Evolutionary conservation across 805 yeast genomes (phyloP).

Genomic region (Diddensiella caesifluorescens): DNA sequence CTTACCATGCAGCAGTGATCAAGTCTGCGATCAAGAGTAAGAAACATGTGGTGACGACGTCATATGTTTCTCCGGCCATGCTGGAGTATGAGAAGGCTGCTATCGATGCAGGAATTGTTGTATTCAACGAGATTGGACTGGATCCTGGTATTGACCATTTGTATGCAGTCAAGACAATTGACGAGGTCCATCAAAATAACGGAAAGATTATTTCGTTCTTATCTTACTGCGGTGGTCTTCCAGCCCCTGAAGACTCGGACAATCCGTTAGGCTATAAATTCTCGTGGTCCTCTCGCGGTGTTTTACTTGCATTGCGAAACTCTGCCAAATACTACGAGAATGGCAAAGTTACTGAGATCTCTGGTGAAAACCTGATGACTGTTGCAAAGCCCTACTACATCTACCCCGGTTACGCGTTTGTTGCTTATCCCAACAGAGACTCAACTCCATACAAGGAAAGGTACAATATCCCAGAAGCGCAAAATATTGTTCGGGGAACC

Average conservation of each 20-base stretch:
- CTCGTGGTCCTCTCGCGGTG: conserved; percentile 99
- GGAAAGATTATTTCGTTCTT: conserved; percentile 93
- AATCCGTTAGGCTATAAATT: conserved; percentile 98
- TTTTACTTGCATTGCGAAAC: conserved; percentile 89
- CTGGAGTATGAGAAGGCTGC: conserved; percentile 77
- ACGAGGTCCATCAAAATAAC: conserved; percentile 84
- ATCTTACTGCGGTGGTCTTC: conserved; percentile 98
- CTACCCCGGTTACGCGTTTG: conserved; percentile 93
- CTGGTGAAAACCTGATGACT: conserved; percentile 90
- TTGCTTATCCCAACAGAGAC: conserved; percentile 97
- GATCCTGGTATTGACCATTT: conserved; percentile 99
- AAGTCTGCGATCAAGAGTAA: conserved; percentile 86
- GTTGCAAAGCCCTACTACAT: conserved; percentile 92
- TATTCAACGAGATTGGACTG: conserved; percentile 97
- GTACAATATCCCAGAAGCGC: conserved; percentile 94
- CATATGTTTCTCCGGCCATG: conserved; percentile 93
- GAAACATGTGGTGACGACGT: conserved; percentile 89
- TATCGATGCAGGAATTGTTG: conserved; percentile 91
- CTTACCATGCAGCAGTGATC: conserved; percentile 87
- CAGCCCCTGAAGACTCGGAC: conserved; percentile 96
- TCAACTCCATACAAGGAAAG: conserved; percentile 89
- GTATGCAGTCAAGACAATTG: conserved; percentile 96
- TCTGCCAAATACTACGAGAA: conserved; percentile 83
- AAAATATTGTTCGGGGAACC: conserved; percentile 94
- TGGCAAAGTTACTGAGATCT: conserved; percentile 73